Evolutionary conservation across 306 rosid genomes (phyloP).

Genomic region (Ammopiptanthus mongolicus): DNA sequence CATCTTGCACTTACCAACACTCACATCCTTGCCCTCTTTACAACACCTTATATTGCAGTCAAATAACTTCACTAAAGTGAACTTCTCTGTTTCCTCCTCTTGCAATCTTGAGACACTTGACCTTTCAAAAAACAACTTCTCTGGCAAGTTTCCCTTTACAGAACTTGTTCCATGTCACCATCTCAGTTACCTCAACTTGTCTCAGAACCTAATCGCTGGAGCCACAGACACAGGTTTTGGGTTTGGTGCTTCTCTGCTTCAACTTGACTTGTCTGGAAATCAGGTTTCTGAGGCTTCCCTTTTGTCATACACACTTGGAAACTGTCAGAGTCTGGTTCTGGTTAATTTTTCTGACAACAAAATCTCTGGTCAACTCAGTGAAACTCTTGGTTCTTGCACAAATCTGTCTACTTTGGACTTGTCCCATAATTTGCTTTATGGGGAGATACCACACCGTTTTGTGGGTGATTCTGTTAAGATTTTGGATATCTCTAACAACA

Average conservation of each 20-base stretch:
- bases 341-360: constrained; percentile 49
- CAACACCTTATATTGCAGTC: constrained; percentile 29
- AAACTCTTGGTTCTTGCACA: constrained; percentile 17
- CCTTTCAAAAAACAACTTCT: constrained; percentile 55
- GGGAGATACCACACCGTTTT: constrained; percentile 35
- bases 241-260: constrained; percentile 29
- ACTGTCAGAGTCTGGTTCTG: constrained; percentile 30
- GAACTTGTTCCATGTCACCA: constrained; percentile 19
- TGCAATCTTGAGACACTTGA: constrained; percentile 44
- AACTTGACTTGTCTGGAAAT: constrained; percentile 54
- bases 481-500: constrained; percentile 60
- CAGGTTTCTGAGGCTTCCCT: constrained; percentile 30
- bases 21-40: constrained; percentile 42
- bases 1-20: constrained; percentile 34
- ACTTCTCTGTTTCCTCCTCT: constrained; percentile 14
- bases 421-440: constrained; percentile 43
- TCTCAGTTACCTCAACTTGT: constrained; percentile 43
- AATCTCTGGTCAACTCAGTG: constrained; percentile 39
- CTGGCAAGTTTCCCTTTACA: constrained; percentile 31
- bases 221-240: background rate
- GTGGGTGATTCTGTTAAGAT: constrained; percentile 32
- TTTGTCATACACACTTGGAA: constrained; percentile 15
- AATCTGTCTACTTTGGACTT: constrained; percentile 43
- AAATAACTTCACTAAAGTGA: constrained; percentile 41
- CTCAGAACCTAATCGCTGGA: constrained; percentile 38